A percentile compares a stretch with the other conserved stretches of the same genome.
Evolutionary conservation across 2,329 filamentous ascomycete genomes (phyloP).

Genomic region (Sordariomycetes sp.): DNA sequence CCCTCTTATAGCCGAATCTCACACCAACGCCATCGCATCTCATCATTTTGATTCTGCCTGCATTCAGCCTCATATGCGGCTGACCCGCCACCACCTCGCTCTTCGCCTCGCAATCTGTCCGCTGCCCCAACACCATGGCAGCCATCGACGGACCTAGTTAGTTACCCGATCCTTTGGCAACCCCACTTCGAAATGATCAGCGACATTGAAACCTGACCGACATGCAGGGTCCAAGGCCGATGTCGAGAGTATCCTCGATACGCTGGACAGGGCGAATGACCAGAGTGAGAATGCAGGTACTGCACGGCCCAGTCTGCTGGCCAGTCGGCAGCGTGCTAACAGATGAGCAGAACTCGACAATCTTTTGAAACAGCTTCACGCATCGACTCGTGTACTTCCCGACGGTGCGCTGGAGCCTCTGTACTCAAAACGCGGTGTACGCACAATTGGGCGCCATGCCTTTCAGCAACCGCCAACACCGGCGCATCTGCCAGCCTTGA

Average conservation of each 20-base stretch:
- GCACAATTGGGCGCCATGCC: constrained; percentile 3
- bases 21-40: not conserved
- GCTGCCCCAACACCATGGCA: constrained; percentile 1
- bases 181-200: not conserved
- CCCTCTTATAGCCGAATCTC: not conserved
- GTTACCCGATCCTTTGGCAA: not conserved
- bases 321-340: too few species aligned
- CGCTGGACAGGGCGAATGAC: constrained; percentile 1
- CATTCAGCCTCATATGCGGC: not conserved
- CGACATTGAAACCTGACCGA: not conserved
- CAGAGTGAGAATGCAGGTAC: not conserved
- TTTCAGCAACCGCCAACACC: constrained; percentile 2
- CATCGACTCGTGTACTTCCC: not conserved
- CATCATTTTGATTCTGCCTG: not conserved
- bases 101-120: too few species aligned
- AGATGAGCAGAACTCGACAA: constrained; percentile 1
- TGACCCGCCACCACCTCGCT: too few species aligned
- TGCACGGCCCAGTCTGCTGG: too few species aligned
- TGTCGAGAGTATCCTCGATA: constrained; percentile 2
- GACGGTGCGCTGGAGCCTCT: constrained; percentile 2
- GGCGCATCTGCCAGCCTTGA: constrained; percentile 5
- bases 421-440: constrained; percentile 3
- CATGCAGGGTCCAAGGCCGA: constrained; percentile 4
- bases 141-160: constrained; percentile 2
- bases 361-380: constrained; percentile 4